A percentile compares a stretch with the other conserved stretches of the same genome.
Conservation (phyloP, 441 rosid genomes). For the Pelargonium fulgidum region DNA sequence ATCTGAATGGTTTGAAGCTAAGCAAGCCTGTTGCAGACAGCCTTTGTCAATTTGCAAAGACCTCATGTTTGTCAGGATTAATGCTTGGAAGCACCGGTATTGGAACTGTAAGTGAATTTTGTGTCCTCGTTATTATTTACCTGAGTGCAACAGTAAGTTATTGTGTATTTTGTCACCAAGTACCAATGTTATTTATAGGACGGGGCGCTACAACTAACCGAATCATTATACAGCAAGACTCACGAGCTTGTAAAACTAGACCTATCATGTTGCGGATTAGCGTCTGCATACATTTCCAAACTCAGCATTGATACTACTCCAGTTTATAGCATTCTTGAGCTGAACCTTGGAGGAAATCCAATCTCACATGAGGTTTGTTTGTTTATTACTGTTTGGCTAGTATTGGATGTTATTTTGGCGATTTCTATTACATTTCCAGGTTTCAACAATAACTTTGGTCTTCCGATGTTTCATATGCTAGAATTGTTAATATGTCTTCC, state of each 20-base stretch:
- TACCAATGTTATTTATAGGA: conserved; percentile 41
- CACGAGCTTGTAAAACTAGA: conserved; percentile 73
- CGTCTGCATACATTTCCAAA: conserved; percentile 37
- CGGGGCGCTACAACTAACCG: conserved; percentile 56
- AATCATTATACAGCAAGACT: conserved; percentile 41
- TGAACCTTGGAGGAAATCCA: conserved; percentile 73
- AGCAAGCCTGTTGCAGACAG: conserved; percentile 53
- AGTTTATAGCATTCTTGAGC: conserved; percentile 49
- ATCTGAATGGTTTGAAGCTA: conserved; percentile 70
- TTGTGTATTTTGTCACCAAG: conserved; percentile 17
- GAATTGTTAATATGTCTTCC: background rate
- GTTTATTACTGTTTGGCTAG: background rate
- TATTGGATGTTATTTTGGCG: background rate
- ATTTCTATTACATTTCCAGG: background rate
- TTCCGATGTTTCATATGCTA: background rate
- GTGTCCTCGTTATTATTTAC: conserved; percentile 9
- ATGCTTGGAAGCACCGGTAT: conserved; percentile 75
- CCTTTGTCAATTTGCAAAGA: conserved; percentile 64
- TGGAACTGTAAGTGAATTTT: conserved; percentile 53
- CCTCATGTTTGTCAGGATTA: conserved; percentile 56
- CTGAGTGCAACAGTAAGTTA: conserved; percentile 3
- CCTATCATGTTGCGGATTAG: conserved; percentile 65
- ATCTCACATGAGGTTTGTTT: conserved; percentile 60
- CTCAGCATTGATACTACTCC: conserved; percentile 32
- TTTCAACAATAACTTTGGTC: background rate